phyloP scores from a whole-genome alignment of 805 yeast species.

The Priceomyces fermenticarens region DNA sequence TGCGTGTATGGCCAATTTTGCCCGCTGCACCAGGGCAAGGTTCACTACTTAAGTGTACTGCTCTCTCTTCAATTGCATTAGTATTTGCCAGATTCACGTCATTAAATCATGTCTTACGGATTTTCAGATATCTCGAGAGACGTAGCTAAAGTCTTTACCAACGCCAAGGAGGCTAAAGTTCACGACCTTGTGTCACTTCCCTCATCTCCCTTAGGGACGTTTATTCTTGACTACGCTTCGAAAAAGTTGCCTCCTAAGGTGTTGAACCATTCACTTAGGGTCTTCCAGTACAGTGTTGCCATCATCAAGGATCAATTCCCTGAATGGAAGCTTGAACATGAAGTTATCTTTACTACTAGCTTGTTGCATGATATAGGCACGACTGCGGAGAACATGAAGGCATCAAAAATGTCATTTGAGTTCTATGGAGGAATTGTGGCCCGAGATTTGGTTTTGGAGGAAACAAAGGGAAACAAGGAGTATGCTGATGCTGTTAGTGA shows the following conservation, averaged over 20 bases:
- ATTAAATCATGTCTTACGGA: constrained; percentile 23
- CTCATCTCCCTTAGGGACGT: constrained; percentile 12
- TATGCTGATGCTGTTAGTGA: constrained; percentile 34
- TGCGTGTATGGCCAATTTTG: too few relatives aligned
- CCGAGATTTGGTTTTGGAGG: constrained; percentile 20
- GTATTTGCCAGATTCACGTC: too few relatives aligned
- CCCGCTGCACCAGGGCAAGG: too few relatives aligned
- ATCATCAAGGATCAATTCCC: constrained; percentile 31
- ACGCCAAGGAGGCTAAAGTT: constrained; percentile 20
- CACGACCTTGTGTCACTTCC: constrained; percentile 20
- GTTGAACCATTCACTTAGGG: constrained; percentile 29
- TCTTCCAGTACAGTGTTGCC: constrained; percentile 26
- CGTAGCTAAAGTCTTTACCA: constrained; percentile 20
- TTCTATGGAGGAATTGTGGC: constrained; percentile 31
- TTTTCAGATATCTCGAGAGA: constrained; percentile 28
- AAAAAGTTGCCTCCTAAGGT: constrained; percentile 19
- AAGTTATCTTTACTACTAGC: constrained; percentile 26
- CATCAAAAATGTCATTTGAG: constrained; percentile 33
- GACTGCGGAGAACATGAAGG: constrained; percentile 28
- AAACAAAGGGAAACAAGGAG: constrained; percentile 19
- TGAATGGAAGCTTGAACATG: constrained; percentile 26
- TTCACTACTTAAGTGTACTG: too few relatives aligned
- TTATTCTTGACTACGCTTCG: constrained; percentile 19
- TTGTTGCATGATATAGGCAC: constrained; percentile 35
- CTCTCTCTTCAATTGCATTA: too few relatives aligned